These are phyloP conservation scores for Arachis stenosperma DNA, from an alignment of 306 rosid species.

Conservation along the genomic window DNA sequence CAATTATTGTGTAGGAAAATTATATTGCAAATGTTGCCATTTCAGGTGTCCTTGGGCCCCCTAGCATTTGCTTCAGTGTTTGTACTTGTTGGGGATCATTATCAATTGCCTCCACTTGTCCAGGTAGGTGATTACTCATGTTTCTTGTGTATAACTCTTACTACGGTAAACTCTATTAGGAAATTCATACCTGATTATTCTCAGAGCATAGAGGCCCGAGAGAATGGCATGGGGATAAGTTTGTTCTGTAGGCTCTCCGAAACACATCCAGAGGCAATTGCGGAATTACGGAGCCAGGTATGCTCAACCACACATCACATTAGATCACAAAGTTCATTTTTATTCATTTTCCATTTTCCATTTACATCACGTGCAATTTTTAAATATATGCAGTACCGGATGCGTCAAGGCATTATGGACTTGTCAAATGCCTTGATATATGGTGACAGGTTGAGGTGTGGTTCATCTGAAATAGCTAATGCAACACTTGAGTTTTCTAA, in stretches of 20 bases:
- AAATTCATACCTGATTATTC: constrained; percentile 26
- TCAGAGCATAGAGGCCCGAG: constrained; percentile 89
- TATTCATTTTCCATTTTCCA: constrained; percentile 34
- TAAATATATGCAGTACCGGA: constrained; percentile 74
- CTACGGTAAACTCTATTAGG: constrained; percentile 6
- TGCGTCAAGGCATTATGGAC: constrained; percentile 92
- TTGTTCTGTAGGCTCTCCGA: constrained; percentile 95
- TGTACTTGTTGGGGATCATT: constrained; percentile 97
- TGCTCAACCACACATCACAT: constrained; percentile 26
- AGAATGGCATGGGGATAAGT: constrained; percentile 91
- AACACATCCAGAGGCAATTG: constrained; percentile 91
- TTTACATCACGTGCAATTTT: constrained; percentile 37
- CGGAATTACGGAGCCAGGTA: constrained; percentile 90
- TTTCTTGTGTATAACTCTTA: constrained; percentile 7
- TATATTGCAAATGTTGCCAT: constrained; percentile 35
- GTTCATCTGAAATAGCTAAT: constrained; percentile 76
- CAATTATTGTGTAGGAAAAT: neutral
- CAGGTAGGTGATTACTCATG: constrained; percentile 48
- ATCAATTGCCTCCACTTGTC: constrained; percentile 94
- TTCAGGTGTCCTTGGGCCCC: constrained; percentile 94
- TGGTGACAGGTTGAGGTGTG: constrained; percentile 89
- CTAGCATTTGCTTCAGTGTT: constrained; percentile 80
- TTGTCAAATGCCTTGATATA: constrained; percentile 93
- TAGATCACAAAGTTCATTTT: constrained; percentile 11
- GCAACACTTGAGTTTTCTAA: constrained; percentile 64